Evolutionary conservation across 352 stramenopile species (phyloP), one percentile per base, ranked within the genome.

Genomic region (Hyaloperonospora arabidopsidis): DNA sequence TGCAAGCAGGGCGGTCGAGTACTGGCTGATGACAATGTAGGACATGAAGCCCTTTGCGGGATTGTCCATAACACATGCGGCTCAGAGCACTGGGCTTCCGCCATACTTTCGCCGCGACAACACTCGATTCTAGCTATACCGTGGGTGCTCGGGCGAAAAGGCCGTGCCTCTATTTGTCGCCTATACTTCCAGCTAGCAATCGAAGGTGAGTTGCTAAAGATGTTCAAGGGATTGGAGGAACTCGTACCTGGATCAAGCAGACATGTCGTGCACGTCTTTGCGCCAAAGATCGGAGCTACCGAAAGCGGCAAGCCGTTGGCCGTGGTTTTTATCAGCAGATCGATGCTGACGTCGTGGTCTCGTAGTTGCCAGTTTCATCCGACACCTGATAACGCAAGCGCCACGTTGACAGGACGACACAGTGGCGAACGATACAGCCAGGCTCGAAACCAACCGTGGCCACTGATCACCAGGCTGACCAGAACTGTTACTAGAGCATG

Each of bases 1-100:
- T 90, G 86, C 29, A 79, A 91, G 44, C 71, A 82, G 53, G 86
- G 86, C n/a, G 86, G 84, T 1, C 51, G 86, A 54, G 83, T 81
- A 1, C 54, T 95, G 7, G 68, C 75, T 0, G 74, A 91, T 18
- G 59, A 94, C 3, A 41, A 94, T 17, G 72, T 85, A 52, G 86
- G 54, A 68, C 11, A 66, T 80, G 11, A 92, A 86, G 19, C 84
- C 84, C 13, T 92, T 76, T 5, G 86, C 65, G 1, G 70, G 83
- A 29, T 57, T 94, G 14, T 83, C 84, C 11, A 84, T 95, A 52
- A 96, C 83, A 23, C 95, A 89, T 52, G 77, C 76, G 19, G 62
- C 68, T 15, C 54, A 70, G 12, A 53, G 54, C 14, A 75, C 70
- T 18, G 72, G 75, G 39, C 25, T 73, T 1, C 50, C 86, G 63